Conservation (phyloP, 305 asterid genomes). For the Rubia peregrina region DNA sequence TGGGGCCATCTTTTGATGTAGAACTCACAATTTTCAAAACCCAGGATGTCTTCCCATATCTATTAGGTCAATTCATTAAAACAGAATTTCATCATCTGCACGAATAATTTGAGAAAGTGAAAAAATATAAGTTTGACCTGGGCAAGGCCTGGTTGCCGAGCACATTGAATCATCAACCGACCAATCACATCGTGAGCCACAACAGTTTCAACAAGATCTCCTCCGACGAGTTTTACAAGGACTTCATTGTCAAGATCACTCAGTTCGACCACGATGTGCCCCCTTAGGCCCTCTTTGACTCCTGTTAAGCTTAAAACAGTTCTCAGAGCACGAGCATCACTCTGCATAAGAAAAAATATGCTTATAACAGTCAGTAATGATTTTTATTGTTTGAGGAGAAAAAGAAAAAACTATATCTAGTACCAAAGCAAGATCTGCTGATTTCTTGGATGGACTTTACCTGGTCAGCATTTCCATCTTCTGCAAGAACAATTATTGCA, state of each 20-base stretch:
- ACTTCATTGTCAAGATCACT: conserved; percentile 94
- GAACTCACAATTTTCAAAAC: conserved; percentile 89
- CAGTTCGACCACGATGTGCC: conserved; percentile 85
- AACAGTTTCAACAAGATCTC: conserved; percentile 90
- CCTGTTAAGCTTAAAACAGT: conserved; percentile 90
- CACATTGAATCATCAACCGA: conserved; percentile 92
- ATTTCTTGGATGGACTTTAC: conserved; percentile 32
- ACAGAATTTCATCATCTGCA: neutral
- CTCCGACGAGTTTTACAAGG: conserved; percentile 89
- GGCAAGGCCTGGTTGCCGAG: conserved; percentile 97
- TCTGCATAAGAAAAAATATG: conserved; percentile 40
- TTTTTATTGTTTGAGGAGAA: neutral
- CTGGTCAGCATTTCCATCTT: conserved; percentile 93
- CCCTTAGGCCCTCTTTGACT: conserved; percentile 81
- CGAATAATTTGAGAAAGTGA: conserved; percentile 8
- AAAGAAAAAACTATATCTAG: conserved; percentile 10
- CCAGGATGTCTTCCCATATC: conserved; percentile 98
- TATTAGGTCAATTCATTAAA: conserved; percentile 28
- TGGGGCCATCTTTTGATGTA: conserved; percentile 84
- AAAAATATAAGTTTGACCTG: conserved; percentile 45
- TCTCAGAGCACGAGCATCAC: conserved; percentile 92
- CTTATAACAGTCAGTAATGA: conserved; percentile 16
- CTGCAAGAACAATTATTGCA: conserved; percentile 89
- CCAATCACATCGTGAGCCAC: conserved; percentile 97
- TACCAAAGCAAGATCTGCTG: conserved; percentile 18